These are phyloP conservation scores for Aurifilum marmelostoma DNA, from an alignment of 2,329 filamentous ascomycete species.

Conservation along the genomic window DNA sequence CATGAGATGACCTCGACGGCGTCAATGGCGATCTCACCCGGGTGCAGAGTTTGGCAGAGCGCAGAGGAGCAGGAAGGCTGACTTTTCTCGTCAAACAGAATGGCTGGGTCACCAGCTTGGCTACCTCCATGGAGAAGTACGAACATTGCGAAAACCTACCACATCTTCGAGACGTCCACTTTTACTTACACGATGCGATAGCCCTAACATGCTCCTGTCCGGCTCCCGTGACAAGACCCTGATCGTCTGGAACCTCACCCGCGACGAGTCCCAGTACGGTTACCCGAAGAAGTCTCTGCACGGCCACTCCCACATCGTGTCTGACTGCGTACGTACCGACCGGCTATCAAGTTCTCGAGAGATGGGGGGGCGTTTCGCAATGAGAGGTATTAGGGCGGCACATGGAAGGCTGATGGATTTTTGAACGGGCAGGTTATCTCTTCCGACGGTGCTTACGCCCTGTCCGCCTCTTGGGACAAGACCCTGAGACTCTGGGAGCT, in stretches of 20 bases:
- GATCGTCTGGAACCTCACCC: conserved; percentile 99
- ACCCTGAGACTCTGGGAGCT: conserved; percentile 99
- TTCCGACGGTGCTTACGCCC: conserved; percentile 97
- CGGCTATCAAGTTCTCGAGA: conserved; percentile 3
- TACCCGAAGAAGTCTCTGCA: conserved; percentile 99
- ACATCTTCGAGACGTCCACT: conserved; percentile 29
- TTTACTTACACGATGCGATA: conserved; percentile 40
- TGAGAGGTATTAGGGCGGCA: conserved; percentile 11
- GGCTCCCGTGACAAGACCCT: conserved; percentile 97
- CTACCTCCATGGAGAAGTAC: conserved; percentile 98
- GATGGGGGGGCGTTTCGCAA: conserved; percentile 12
- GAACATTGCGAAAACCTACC: conserved; percentile 38
- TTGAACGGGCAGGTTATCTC: conserved; percentile 81
- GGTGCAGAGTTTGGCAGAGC: not conserved
- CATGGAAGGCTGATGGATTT: conserved; percentile 42
- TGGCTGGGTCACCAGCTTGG: conserved; percentile 98
- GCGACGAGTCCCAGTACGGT: conserved; percentile 96
- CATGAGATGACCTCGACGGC: conserved; percentile 18
- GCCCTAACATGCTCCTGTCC: conserved; percentile 99
- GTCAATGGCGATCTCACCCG: conserved; percentile 15
- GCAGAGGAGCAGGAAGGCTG: conserved; percentile 30
- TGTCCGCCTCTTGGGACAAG: conserved; percentile 99
- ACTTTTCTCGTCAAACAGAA: conserved; percentile 53
- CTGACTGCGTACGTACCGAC: conserved; percentile 86
- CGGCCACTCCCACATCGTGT: conserved; percentile 99